These are phyloP conservation scores for Trichosporon inkin DNA, from an alignment of 1,284 basidiomycete species.

Conservation along the genomic window DNA sequence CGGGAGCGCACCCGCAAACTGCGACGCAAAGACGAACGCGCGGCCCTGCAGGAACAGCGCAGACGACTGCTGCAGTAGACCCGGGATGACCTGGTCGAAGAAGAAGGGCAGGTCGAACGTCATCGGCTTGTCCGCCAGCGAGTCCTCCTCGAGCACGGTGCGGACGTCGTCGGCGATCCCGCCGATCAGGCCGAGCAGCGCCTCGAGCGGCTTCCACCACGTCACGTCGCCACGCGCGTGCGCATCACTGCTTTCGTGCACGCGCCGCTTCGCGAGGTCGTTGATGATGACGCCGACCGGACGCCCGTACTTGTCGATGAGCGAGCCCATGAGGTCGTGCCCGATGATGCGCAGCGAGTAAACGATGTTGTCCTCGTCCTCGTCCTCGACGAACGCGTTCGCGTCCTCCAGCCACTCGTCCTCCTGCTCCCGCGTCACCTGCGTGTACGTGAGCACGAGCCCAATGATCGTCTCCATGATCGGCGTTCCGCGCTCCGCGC, in stretches of 20 bases:
- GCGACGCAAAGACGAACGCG: slow-evolving; percentile 89
- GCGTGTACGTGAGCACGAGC: slow-evolving; percentile 66
- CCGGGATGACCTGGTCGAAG: slow-evolving; percentile 73
- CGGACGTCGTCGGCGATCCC: slow-evolving; percentile 72
- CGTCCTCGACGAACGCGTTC: slow-evolving; percentile 88
- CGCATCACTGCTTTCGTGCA: slow-evolving; percentile 37
- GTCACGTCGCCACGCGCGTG: slow-evolving; percentile 38
- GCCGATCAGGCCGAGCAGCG: slow-evolving; percentile 75
- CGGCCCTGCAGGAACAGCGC: slow-evolving; percentile 88
- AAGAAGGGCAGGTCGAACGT: slow-evolving; percentile 73
- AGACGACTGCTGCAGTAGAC: slow-evolving; percentile 56
- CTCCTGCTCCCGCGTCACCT: slow-evolving; percentile 78
- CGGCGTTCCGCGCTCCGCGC: slow-evolving; percentile 50
- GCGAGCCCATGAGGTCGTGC: slow-evolving; percentile 71
- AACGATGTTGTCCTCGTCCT: slow-evolving; percentile 80
- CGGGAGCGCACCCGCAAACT: slow-evolving; percentile 73
- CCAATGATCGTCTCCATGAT: slow-evolving; percentile 58
- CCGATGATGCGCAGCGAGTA: slow-evolving; percentile 80
- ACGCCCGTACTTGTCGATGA: slow-evolving; percentile 65
- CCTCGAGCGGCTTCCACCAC: slow-evolving; percentile 81
- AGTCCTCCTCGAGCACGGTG: slow-evolving; percentile 70
- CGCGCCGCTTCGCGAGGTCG: slow-evolving; percentile 55
- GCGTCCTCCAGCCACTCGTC: slow-evolving; percentile 85
- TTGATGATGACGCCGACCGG: slow-evolving; percentile 61
- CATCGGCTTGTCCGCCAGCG: slow-evolving; percentile 57